Conservation (phyloP, 768 basidiomycete genomes). For the Russula lepida region DNA sequence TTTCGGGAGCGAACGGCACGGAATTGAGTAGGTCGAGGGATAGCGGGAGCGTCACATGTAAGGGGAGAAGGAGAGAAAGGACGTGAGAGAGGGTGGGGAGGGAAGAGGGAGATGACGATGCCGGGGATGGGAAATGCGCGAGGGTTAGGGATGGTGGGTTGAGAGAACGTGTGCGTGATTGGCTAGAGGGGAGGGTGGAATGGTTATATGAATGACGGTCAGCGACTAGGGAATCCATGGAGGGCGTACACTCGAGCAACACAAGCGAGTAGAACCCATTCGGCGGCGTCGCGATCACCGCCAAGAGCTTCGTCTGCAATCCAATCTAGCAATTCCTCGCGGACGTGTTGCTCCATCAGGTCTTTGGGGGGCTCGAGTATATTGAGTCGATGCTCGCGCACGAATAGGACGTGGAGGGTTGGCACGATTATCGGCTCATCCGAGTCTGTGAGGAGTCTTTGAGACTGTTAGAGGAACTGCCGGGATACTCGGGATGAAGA, state of each 20-base stretch:
- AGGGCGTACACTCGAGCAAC: slow-evolving; percentile 55
- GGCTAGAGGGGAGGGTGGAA: slow-evolving; percentile 33
- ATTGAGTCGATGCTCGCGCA: slow-evolving; percentile 33
- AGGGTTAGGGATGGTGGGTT: slow-evolving; percentile 60
- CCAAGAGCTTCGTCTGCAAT: slow-evolving; percentile 61
- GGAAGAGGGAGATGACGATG: not conserved
- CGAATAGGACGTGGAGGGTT: slow-evolving; percentile 63
- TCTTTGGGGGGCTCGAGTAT: slow-evolving; percentile 14
- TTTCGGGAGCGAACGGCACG: slow-evolving; percentile 51
- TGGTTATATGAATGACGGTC: not conserved
- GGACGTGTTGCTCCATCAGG: slow-evolving; percentile 26
- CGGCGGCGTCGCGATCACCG: slow-evolving; percentile 60
- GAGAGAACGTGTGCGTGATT: slow-evolving; percentile 57
- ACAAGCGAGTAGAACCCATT: slow-evolving; percentile 60
- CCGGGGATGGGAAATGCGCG: slow-evolving; percentile 48
- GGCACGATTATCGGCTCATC: slow-evolving; percentile 38
- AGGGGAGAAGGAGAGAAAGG: slow-evolving; percentile 52
- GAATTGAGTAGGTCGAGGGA: slow-evolving; percentile 56
- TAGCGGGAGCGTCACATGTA: slow-evolving; percentile 47
- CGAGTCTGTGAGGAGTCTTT: slow-evolving; percentile 31
- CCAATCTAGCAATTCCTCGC: slow-evolving; percentile 59
- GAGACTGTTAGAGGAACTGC: not conserved
- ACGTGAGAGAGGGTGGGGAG: slow-evolving; percentile 45
- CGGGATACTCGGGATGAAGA: not conserved
- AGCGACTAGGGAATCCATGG: not conserved